Evolutionary conservation across 208 protist species (phyloP), one percentile per base, ranked within the genome.

Genomic region (Jaenimonas drosophilae): DNA sequence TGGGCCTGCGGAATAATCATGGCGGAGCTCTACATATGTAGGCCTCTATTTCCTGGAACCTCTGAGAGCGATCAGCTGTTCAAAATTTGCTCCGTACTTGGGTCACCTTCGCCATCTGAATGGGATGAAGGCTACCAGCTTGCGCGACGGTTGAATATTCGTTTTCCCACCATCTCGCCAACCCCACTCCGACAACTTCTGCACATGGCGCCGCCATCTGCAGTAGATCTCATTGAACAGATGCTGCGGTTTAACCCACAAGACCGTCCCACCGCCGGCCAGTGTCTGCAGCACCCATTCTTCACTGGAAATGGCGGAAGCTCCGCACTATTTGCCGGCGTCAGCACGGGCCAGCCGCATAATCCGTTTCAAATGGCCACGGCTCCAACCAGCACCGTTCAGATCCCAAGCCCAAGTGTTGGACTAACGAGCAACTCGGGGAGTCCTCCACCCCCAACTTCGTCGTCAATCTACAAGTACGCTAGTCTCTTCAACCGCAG

Each of bases 1-100:
- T 99, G 97, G 96, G 89, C 91, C 14, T 87, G 92, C 42, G 96
- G 91, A 9, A 94, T 95, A 39, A 94, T 98, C 31, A 94, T 97
- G 38, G 97, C 91, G 11, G 96, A 99, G 70, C 73, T 99, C 4
- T 88, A 86, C 55, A 63, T 90, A 9, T 75, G 93, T 45, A 67
- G 89, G 2, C 94, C 97, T 0, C 73, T 99, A 12, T 98, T 99
- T 61, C 96, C 96, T n/a, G 95, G 96, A 23, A 81, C 72, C 4
- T 90, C 73, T 6, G 95, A 98, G 58, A 79, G 70, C 33, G 96
- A 98, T 65, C 77, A 97, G 64, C 59, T 98, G 16, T 98, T 96
- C 67, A 98, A 98, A 70, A 98, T 98, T 41, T 96, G 83, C 58
- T 86, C 83, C 1, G 88, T 99, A 11, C 70, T 98, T 5, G 97